These are phyloP conservation scores for Chrysosphaeria jannelii DNA, from an alignment of 2,329 filamentous ascomycete genomes.

Conservation along the genomic window DNA sequence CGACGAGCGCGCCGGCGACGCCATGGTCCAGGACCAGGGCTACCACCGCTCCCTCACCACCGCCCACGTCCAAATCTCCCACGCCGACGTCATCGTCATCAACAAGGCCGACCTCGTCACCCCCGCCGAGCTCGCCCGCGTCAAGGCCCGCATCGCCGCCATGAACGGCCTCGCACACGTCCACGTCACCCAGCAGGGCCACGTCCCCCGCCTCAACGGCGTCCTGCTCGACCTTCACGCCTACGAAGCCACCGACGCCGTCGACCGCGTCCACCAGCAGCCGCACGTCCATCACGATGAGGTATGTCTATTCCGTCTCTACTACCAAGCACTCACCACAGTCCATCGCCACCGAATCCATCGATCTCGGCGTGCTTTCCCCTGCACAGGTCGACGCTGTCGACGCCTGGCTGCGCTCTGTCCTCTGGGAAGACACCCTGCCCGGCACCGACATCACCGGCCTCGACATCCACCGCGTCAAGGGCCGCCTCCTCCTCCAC, in stretches of 20 bases:
- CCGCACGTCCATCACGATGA: slow-evolving; percentile 67
- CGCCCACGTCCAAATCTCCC: slow-evolving; percentile 85
- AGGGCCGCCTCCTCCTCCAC: slow-evolving; percentile 40
- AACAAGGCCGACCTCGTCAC: slow-evolving; percentile 80
- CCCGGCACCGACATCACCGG: slow-evolving; percentile 10
- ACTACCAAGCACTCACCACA: slow-evolving; percentile 8
- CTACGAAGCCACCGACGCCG: slow-evolving; percentile 51
- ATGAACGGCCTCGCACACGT: slow-evolving; percentile 80
- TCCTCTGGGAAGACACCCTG: slow-evolving; percentile 54
- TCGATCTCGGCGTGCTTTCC: slow-evolving; percentile 31
- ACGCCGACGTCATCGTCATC: slow-evolving; percentile 80
- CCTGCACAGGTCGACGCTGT: slow-evolving; percentile 27
- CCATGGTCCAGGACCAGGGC: slow-evolving; percentile 47
- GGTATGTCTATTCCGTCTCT: slow-evolving; percentile 12
- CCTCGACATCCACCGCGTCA: slow-evolving; percentile 42
- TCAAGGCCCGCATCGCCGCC: slow-evolving; percentile 40
- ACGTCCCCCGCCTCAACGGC: slow-evolving; percentile 57
- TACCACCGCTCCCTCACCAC: slow-evolving; percentile 38
- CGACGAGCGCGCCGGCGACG: slow-evolving; percentile 32
- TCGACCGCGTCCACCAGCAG: slow-evolving; percentile 40
- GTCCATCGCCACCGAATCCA: slow-evolving; percentile 60
- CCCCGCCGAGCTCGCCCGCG: slow-evolving; percentile 31
- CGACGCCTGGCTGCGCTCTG: slow-evolving; percentile 52
- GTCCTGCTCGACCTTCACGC: slow-evolving; percentile 73
- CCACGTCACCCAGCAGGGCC: slow-evolving; percentile 50